phyloP scores from a whole-genome alignment of 805 yeast species.

The Cyberlindnera euphorbiae region DNA sequence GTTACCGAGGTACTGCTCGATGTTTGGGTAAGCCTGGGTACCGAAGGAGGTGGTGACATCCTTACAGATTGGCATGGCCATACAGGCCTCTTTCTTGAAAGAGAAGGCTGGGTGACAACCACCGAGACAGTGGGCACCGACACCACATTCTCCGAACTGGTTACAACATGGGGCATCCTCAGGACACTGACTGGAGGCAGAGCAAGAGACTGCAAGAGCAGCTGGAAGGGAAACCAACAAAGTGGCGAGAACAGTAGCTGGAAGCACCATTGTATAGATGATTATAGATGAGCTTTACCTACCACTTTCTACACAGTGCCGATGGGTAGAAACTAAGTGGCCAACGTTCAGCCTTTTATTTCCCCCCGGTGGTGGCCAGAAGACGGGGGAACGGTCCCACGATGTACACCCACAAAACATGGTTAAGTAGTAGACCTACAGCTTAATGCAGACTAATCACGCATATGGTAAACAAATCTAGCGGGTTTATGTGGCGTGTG shows the following conservation, averaged over 20 bases:
- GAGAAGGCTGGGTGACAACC: slow-evolving; percentile 69
- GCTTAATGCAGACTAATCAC: no score
- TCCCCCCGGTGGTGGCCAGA: no score
- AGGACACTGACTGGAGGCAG: slow-evolving; percentile 59
- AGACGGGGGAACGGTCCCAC: no score
- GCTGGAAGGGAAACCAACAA: slow-evolving; percentile 8
- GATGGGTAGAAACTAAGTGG: no score
- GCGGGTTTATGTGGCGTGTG: no score
- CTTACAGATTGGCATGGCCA: slow-evolving; percentile 80
- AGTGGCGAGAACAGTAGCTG: slow-evolving; percentile 6
- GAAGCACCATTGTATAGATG: slow-evolving; percentile 3
- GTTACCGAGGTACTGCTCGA: slow-evolving; percentile 54
- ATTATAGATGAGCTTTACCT: no score
- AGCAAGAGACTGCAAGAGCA: slow-evolving; percentile 37
- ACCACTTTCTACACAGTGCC: no score
- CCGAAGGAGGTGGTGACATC: slow-evolving; percentile 40
- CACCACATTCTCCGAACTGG: slow-evolving; percentile 74
- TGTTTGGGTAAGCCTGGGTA: slow-evolving; percentile 24
- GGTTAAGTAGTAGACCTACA: no score
- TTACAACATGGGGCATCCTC: slow-evolving; percentile 78
- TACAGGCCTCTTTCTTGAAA: slow-evolving; percentile 53
- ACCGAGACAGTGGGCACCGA: slow-evolving; percentile 74
- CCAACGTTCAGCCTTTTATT: no score
- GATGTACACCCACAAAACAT: no score
- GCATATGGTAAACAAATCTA: no score